These are phyloP conservation scores for Coemansia sp. DNA, from an alignment of 192 early-diverging fungal species.

Conservation along the genomic window DNA sequence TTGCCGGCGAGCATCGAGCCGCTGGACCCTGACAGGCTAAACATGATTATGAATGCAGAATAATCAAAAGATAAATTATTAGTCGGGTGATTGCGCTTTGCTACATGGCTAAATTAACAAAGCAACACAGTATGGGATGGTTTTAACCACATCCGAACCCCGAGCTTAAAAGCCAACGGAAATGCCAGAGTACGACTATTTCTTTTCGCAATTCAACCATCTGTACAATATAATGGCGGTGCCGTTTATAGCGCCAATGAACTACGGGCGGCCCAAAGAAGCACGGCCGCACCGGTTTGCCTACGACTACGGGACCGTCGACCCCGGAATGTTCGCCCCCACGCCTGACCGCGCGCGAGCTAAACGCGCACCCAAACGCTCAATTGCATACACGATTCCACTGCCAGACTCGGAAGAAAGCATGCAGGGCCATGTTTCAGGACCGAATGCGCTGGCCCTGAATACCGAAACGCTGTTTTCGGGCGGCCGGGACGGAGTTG, in stretches of 20 bases:
- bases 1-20: background rate
- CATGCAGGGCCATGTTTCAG: slow-evolving; percentile 69
- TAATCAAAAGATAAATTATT: background rate
- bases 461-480: slow-evolving; percentile 62
- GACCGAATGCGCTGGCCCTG: slow-evolving; percentile 79
- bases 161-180: background rate
- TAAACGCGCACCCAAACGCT: slow-evolving; percentile 44
- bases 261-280: slow-evolving; percentile 43
- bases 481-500: slow-evolving; percentile 84
- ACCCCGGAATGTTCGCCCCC: slow-evolving; percentile 55
- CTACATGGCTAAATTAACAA: no score
- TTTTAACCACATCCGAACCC: background rate
- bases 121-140: background rate
- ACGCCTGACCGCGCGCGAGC: slow-evolving; percentile 37
- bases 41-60: background rate
- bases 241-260: slow-evolving; percentile 36
- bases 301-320: slow-evolving; percentile 52
- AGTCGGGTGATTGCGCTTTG: no score
- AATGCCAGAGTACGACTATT: background rate
- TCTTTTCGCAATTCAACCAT: background rate
- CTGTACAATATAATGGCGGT: slow-evolving; percentile 30
- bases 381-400: slow-evolving; percentile 50
- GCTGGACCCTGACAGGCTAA: background rate
- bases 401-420: slow-evolving; percentile 19
- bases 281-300: slow-evolving; percentile 53